Conservation (phyloP, 495 filamentous ascomycete species). For the Penicillium verhagenii region DNA sequence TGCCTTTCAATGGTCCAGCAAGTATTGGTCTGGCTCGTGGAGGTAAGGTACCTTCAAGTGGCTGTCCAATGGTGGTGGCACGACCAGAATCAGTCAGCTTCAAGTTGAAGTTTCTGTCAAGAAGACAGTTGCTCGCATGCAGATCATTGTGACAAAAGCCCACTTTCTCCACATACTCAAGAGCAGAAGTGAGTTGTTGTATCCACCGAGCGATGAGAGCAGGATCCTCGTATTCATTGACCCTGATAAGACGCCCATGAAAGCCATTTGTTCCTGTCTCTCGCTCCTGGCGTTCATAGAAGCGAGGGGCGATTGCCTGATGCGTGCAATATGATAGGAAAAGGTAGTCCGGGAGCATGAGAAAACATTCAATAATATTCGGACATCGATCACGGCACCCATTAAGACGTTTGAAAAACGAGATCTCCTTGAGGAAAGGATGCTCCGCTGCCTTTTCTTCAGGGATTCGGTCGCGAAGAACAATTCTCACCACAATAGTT, state of each 20-base stretch:
- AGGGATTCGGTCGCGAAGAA: slow-evolving; percentile 20
- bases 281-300: slow-evolving; percentile 23
- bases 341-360: slow-evolving; percentile 21
- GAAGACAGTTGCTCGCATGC: slow-evolving; percentile 22
- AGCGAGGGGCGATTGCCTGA: slow-evolving; percentile 18
- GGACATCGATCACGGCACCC: slow-evolving; percentile 13
- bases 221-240: slow-evolving; percentile 23
- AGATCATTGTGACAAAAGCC: slow-evolving; percentile 24
- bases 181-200: slow-evolving; percentile 21
- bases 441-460: too few relatives aligned
- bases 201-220: slow-evolving; percentile 22
- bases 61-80: slow-evolving; percentile 25
- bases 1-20: slow-evolving; percentile 22
- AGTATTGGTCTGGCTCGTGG: slow-evolving; percentile 20
- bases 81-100: slow-evolving; percentile 25
- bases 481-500: slow-evolving; percentile 27
- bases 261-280: slow-evolving; percentile 18
- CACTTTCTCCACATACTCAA: slow-evolving; percentile 20
- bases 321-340: slow-evolving; percentile 25
- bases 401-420: slow-evolving; percentile 21
- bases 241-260: slow-evolving; percentile 16
- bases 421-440: too few relatives aligned
- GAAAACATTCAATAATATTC: slow-evolving; percentile 25
- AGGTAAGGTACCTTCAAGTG: slow-evolving; percentile 15
- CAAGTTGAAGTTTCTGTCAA: slow-evolving; percentile 22